Evolutionary conservation across 2,329 filamentous ascomycete species (phyloP).

Genomic region (Cordyceps farinosa): DNA sequence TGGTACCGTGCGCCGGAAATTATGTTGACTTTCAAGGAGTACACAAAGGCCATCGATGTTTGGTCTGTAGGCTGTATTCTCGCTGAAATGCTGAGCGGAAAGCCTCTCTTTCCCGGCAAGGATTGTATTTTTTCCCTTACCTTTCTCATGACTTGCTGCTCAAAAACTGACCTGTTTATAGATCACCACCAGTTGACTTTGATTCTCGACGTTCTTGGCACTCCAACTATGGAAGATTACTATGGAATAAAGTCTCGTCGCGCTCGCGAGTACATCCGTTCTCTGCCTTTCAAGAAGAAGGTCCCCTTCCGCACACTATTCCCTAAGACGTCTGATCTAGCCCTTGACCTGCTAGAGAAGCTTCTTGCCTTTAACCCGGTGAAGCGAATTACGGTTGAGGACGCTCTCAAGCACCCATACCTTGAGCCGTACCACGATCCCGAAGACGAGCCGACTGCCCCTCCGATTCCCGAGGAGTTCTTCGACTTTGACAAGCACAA

Average conservation of each 20-base stretch:
- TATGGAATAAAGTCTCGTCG: slow-evolving; percentile 99
- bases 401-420: slow-evolving; percentile 95
- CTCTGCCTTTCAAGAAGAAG: slow-evolving; percentile 99
- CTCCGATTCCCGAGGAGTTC: slow-evolving; percentile 96
- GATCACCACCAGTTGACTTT: slow-evolving; percentile 97
- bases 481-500: slow-evolving; percentile 99
- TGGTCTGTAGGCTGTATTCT: slow-evolving; percentile 99
- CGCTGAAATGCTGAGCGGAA: slow-evolving; percentile 97
- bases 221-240: slow-evolving; percentile 99
- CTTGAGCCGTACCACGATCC: slow-evolving; percentile 98
- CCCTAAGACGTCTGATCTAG: slow-evolving; percentile 97
- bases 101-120: slow-evolving; percentile 96
- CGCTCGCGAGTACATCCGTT: slow-evolving; percentile 96
- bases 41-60: slow-evolving; percentile 98
- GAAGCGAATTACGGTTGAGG: slow-evolving; percentile 97
- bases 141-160: neutral
- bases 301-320: slow-evolving; percentile 96
- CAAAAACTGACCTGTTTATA: slow-evolving; percentile 33
- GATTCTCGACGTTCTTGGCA: slow-evolving; percentile 94
- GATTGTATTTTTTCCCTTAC: slow-evolving; percentile 63
- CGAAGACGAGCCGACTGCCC: slow-evolving; percentile 94
- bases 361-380: slow-evolving; percentile 96
- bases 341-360: slow-evolving; percentile 90
- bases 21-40: slow-evolving; percentile 99
- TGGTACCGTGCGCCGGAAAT: slow-evolving; percentile 99